Base-by-base conservation (phyloP, 306 rosid genomes). In the Pachyrhizus erosus region DNA sequence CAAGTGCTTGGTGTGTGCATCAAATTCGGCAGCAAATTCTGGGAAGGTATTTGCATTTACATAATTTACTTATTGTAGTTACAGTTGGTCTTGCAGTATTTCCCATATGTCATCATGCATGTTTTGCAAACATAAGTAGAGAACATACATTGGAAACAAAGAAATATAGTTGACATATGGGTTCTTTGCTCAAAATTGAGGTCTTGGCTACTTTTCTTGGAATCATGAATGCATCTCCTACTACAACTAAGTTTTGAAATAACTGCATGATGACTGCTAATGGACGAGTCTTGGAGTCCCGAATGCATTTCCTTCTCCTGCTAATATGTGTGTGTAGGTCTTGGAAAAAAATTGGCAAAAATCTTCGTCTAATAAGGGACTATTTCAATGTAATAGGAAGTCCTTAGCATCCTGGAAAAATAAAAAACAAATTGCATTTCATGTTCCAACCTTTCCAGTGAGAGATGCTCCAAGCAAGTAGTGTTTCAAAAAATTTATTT, bases 11-110 rank as follows among this genome's bases (percentile, higher is more conserved):
- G 49, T 31, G 55, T 77, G 87, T 72, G 70, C 78, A 71, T 45
- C 85, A 9, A 76, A 75, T 71, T 64, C 26, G 0, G 75, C 46
- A n/a, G 55, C 72, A 80, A 85, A 71, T 65, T 54, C 75, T 20
- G 68, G 23, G 42, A 87, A 87, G 89, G 89, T 87, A 83, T 42
- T 33, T 33, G 13, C 83, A 86, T 42, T 40, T 31, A 12, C 85
- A 11, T 52, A 26, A 78, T 29, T 46, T 60, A 61, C 29, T 49
- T 60, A 54, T 15, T 48, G 43, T 68, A 8, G n/a, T 23, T 27
- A 34, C 70, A 4, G 67, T 33, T 0, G 42, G 42, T 37, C 42
- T 1, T 45, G 75, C 48, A 34, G 48, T 70, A 23, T 60, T 60
- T 60, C 45, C 65, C 24, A 21, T 54, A 9, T 64, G 43, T 42